Evolutionary conservation across 2,329 filamentous ascomycete species (phyloP).

Genomic region (Thelonectria olida): DNA sequence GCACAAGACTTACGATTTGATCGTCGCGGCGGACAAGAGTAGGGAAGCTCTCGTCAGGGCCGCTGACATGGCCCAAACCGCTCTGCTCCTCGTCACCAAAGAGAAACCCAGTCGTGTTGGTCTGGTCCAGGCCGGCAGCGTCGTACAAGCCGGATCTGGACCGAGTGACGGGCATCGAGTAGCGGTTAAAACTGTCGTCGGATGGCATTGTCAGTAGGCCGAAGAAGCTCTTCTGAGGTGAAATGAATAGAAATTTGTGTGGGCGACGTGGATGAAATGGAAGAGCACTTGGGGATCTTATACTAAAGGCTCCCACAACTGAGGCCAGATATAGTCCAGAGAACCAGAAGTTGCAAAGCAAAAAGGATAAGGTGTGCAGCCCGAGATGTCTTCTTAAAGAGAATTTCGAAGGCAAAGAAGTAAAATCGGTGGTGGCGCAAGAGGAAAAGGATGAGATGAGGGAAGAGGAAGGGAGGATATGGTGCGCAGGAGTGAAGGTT

Average conservation of each 20-base stretch:
- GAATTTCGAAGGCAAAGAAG: not conserved
- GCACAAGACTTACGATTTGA: conserved; percentile 63
- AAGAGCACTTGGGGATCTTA: not conserved
- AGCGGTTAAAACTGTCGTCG: conserved; percentile 77
- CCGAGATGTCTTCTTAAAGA: too few species aligned
- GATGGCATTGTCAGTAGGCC: conserved; percentile 32
- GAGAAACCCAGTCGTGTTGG: conserved; percentile 85
- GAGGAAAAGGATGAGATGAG: not conserved
- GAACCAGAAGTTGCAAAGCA: not conserved
- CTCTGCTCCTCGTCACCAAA: conserved; percentile 80
- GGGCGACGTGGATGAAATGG: not conserved
- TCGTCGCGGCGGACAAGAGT: conserved; percentile 76
- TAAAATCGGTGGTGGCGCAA: too few species aligned
- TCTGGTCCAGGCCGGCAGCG: conserved; percentile 77
- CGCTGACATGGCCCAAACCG: conserved; percentile 59
- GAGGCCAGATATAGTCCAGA: not conserved
- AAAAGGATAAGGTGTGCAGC: too few species aligned
- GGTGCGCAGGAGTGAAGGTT: too few species aligned
- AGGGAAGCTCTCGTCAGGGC: conserved; percentile 86
- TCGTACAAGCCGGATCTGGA: conserved; percentile 74
- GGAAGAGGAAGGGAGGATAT: not conserved
- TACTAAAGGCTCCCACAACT: not conserved
- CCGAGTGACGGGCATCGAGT: conserved; percentile 89
- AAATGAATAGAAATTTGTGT: not conserved
- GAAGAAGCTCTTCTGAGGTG: not conserved